Base-by-base conservation (phyloP, 208 protist species). In the Trypanosoma platydactyli region DNA sequence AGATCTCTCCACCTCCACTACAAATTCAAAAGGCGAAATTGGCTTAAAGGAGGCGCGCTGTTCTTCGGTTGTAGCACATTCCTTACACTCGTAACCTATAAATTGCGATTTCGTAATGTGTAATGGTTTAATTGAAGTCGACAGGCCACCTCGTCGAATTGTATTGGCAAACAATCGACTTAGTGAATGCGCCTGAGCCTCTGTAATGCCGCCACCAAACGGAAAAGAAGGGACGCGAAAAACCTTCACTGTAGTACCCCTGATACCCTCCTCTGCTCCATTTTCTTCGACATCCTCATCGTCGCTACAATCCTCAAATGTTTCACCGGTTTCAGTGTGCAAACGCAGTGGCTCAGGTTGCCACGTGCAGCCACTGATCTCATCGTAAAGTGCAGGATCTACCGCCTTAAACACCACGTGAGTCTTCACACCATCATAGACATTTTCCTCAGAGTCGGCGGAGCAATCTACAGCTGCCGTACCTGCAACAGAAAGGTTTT, bases 141-240 rank as follows among this genome's bases (percentile, higher is more conserved):
- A 64, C 4, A 66, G 16, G 15, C 67, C 67, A 30, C 51, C 40
- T 45, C 38, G 56, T 42, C 44, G 45, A 49, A 73, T 73, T 29
- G 67, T 61, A 41, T 73, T 59, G 38, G 68, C 64, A 71, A 90
- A 94, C 57, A 73, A 73, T 24, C 53, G 64, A 24, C 78, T 78
- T 35, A 95, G 64, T 24, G 84, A 62, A 20, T 46, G 66, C 16
- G 75, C 71, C 71, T 95, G 82, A 42, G 56, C 63, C 60, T 89
- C 78, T 33, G 87, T 92, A 56, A 95, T 73, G 59, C 90, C 90
- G 24, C 90, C 90, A 61, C 90, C 90, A 67, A 82, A 95, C 18
- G 90, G 90, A 70, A 94, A 95, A 25, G 73, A 75, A 46, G 90
- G 90, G 44, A 95, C 80, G 33, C 90, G 90, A 53, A 70, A 77